Evolutionary conservation across 129 eudicot genomes (phyloP), one percentile per base, ranked within the genome.

Genomic region (Flaveria brownii): DNA sequence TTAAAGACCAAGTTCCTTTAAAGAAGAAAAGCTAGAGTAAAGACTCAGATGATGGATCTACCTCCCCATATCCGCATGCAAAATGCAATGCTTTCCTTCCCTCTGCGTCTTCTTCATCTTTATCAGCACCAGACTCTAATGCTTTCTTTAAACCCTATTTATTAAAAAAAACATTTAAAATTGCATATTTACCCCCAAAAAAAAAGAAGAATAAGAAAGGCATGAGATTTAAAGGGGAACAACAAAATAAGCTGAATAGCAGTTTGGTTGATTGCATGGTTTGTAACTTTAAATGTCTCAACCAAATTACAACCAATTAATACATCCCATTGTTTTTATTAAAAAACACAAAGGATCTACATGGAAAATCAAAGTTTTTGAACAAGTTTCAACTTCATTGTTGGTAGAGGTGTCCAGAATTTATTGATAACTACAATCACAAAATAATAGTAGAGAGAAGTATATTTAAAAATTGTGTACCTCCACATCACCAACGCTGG

Each of bases 51-150:
- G 9, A 52, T 6, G 61, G 56, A 56, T 15, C 74, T 88, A 91
- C 98, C 96, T 93, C 98, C 16, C 98, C 98, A 86, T 93, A 88
- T 60, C 98, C 98, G 81, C 98, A 88, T n/a, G 96, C 96, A 91
- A 88, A 93, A 78, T 93, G 98, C 85, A 93, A 81, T 50, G 98
- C 97, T 42, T 96, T 91, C 82, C 98, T 93, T 66, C 97, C 98
- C 84, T 93, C 98, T 61, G 93, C 88, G 81, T 93, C 97, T 80
- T 87, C 98, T 82, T 93, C 98, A 79, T 93, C 96, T 67, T 87
- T 88, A 79, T 93, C 93, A 22, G 87, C 96, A 81, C 98, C 97
- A 23, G 88, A 81, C 66, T 91, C 91, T 72, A 93, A 72, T 57
- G 96, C 97, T 18, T 78, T 84, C 84, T 84, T 87, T 85, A 93